Percentiles rank a stretch among this genome's conserved stretches.
phyloP scores from a whole-genome alignment of 495 filamentous ascomycete genomes.

The Trichoderma reesei region DNA sequence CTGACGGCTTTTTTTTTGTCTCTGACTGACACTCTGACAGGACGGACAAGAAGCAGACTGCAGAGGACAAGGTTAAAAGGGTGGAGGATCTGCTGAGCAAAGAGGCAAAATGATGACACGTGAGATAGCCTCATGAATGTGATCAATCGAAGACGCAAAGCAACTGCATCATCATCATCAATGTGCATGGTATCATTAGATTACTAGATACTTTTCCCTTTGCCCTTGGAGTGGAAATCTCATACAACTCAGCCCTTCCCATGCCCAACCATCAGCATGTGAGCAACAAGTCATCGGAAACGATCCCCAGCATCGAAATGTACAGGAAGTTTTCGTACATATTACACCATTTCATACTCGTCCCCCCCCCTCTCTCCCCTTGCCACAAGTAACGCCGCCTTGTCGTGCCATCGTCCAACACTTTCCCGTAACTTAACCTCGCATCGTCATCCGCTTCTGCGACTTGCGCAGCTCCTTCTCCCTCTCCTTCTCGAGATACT shows the following conservation, averaged over 20 bases:
- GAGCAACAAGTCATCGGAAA: not conserved
- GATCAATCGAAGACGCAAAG: no score
- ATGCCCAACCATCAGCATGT: not conserved
- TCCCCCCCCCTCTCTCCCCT: not conserved
- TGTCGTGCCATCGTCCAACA: not conserved
- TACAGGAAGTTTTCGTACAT: constrained; percentile 8
- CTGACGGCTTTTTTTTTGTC: not conserved
- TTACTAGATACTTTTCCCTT: constrained; percentile 2
- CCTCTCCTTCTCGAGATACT: constrained; percentile 84
- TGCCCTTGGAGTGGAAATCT: not conserved
- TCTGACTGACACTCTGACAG: no score
- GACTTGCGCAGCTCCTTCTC: constrained; percentile 68
- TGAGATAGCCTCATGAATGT: no score
- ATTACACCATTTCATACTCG: not conserved
- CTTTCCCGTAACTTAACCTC: constrained; percentile 18
- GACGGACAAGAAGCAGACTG: constrained; percentile 40
- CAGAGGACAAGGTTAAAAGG: constrained; percentile 36
- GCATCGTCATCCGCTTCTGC: constrained; percentile 58
- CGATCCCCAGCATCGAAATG: no score
- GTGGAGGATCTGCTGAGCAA: constrained; percentile 32
- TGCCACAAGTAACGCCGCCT: not conserved
- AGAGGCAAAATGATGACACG: constrained; percentile 12
- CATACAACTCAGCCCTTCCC: not conserved
- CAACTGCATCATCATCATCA: no score
- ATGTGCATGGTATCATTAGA: not conserved